A percentile compares a stretch with the other conserved stretches of the same genome.
These are phyloP conservation scores for Quercus cerris DNA, from an alignment of 306 rosid genomes.

Conservation along the genomic window DNA sequence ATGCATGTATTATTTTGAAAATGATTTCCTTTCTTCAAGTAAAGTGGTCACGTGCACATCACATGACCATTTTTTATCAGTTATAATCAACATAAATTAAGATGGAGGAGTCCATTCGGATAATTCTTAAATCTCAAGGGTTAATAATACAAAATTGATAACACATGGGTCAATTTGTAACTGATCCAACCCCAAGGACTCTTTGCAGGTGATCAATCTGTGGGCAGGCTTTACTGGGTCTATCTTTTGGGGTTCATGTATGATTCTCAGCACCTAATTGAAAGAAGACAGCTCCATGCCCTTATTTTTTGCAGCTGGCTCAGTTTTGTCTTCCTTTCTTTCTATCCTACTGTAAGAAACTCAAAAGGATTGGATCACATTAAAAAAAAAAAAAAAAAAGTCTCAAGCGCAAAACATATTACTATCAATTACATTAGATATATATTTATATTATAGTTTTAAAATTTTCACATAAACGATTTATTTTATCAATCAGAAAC, in stretches of 20 bases:
- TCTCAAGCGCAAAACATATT: background rate
- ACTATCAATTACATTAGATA: background rate
- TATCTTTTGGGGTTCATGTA: background rate
- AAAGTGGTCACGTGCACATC: too few relatives aligned
- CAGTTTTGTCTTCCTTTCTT: background rate
- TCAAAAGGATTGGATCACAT: background rate
- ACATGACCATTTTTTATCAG: too few relatives aligned
- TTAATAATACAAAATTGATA: too few relatives aligned
- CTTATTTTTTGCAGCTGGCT: background rate
- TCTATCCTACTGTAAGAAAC: background rate
- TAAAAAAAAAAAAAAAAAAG: background rate
- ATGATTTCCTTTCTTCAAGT: too few relatives aligned
- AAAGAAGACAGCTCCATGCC: background rate
- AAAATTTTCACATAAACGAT: background rate
- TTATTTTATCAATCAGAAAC: background rate
- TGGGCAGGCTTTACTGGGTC: background rate
- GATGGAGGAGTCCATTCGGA: too few relatives aligned
- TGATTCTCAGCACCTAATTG: background rate
- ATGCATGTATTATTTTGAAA: too few relatives aligned
- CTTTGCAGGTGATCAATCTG: background rate
- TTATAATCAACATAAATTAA: too few relatives aligned
- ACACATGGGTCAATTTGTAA: too few relatives aligned
- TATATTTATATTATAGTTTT: background rate
- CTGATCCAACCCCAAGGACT: background rate
- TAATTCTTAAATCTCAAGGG: too few relatives aligned